phyloP scores from a whole-genome alignment of 1,284 basidiomycete species.

The Schizophyllum amplum region DNA sequence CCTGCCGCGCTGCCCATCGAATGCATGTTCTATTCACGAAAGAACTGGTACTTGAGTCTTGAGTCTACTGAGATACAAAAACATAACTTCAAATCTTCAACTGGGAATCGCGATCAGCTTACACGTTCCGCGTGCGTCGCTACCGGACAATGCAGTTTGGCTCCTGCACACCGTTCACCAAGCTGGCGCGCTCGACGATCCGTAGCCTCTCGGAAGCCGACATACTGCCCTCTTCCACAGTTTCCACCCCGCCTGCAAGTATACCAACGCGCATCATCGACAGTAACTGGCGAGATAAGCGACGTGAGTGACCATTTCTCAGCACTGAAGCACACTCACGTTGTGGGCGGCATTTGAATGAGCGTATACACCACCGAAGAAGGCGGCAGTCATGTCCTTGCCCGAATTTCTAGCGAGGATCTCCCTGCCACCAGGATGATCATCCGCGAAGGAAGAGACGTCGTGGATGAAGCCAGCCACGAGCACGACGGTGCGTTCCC shows the following conservation, averaged over 20 bases:
- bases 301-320: constrained; percentile 80
- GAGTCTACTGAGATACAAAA: too few relatives aligned
- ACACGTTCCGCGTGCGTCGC: too few relatives aligned
- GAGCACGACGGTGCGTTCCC: constrained; percentile 58
- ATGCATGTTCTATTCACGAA: too few relatives aligned
- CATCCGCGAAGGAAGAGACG: constrained; percentile 63
- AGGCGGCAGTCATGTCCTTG: constrained; percentile 75
- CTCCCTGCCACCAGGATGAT: constrained; percentile 75
- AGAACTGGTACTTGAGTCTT: too few relatives aligned
- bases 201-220: background rate
- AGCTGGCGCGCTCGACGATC: background rate
- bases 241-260: constrained; percentile 49
- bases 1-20: too few relatives aligned
- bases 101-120: too few relatives aligned
- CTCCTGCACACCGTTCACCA: too few relatives aligned
- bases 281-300: constrained; percentile 53
- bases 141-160: too few relatives aligned
- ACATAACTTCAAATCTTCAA: too few relatives aligned
- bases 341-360: constrained; percentile 84
- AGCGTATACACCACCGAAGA: constrained; percentile 78
- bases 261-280: constrained; percentile 81
- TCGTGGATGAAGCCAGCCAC: constrained; percentile 88
- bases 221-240: background rate
- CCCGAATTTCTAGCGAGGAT: constrained; percentile 61
- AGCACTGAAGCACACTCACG: constrained; percentile 64